Evolutionary conservation across 331 rosid species (phyloP).

Genomic region (Malus hybrid): DNA sequence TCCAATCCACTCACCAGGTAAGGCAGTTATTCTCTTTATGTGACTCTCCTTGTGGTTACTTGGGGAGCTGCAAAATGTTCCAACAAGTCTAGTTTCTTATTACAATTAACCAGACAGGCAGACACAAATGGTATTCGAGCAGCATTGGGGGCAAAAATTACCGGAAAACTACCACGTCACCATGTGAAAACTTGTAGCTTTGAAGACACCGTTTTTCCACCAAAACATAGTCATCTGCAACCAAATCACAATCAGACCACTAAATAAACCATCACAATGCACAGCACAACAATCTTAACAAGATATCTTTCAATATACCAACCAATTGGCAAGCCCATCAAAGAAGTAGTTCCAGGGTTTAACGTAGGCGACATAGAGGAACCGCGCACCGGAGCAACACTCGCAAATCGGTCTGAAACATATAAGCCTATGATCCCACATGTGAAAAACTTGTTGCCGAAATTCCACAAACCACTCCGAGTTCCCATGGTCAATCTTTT

Average conservation of each 20-base stretch:
- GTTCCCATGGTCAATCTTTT: conserved; percentile 32
- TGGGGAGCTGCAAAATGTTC: conserved; percentile 63
- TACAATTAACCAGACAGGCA: background rate
- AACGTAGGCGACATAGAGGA: conserved; percentile 88
- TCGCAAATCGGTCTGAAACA: conserved; percentile 47
- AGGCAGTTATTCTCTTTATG: conserved; percentile 77
- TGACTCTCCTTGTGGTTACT: conserved; percentile 66
- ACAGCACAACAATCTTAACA: background rate
- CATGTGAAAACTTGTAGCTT: conserved; percentile 57
- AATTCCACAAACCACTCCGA: conserved; percentile 41
- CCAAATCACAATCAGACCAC: conserved; percentile 18
- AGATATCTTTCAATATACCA: conserved; percentile 8
- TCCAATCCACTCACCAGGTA: conserved; percentile 80
- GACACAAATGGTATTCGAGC: conserved; percentile 3
- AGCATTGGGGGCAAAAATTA: conserved; percentile 9
- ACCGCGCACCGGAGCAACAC: conserved; percentile 68
- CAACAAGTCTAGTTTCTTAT: conserved; percentile 4
- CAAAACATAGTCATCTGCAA: conserved; percentile 80
- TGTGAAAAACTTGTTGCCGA: conserved; percentile 51
- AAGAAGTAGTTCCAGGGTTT: conserved; percentile 43
- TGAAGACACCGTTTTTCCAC: conserved; percentile 62
- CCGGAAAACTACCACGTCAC: conserved; percentile 82
- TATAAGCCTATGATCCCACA: conserved; percentile 57
- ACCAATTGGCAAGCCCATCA: conserved; percentile 33
- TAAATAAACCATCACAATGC: background rate